phyloP scores from a whole-genome alignment of 2,329 filamentous ascomycete genomes.

The Plectosphaerella cucumerina region DNA sequence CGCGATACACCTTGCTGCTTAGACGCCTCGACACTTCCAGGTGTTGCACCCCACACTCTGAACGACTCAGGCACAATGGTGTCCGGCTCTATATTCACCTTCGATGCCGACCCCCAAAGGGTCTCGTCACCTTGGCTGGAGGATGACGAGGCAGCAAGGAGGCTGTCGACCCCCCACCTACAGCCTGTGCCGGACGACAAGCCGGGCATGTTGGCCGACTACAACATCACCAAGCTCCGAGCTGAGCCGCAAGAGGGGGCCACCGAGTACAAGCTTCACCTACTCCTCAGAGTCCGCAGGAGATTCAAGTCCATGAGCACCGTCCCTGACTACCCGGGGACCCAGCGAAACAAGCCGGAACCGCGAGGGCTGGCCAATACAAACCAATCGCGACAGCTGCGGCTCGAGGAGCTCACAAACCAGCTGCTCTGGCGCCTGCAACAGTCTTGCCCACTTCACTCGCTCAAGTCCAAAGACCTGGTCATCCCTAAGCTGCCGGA shows the following conservation, averaged over 20 bases:
- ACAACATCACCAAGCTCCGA: slow-evolving; percentile 70
- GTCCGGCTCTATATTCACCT: slow-evolving; percentile 95
- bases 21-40: too few relatives aligned
- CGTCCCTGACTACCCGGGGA: slow-evolving; percentile 21
- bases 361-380: slow-evolving; percentile 21
- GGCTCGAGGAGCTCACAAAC: slow-evolving; percentile 87
- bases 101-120: slow-evolving; percentile 79
- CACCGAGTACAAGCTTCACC: slow-evolving; percentile 93
- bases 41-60: too few relatives aligned
- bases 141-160: slow-evolving; percentile 40
- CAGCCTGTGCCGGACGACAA: slow-evolving; percentile 15
- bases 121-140: slow-evolving; percentile 88
- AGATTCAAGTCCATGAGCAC: slow-evolving; percentile 72
- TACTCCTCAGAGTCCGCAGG: slow-evolving; percentile 75
- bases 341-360: neutral
- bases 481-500: slow-evolving; percentile 74
- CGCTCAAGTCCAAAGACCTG: slow-evolving; percentile 70
- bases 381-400: slow-evolving; percentile 71
- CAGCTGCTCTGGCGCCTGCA: slow-evolving; percentile 93
- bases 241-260: slow-evolving; percentile 92
- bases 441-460: slow-evolving; percentile 89
- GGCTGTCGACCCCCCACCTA: slow-evolving; percentile 21
- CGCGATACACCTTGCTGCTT: neutral
- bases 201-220: slow-evolving; percentile 50
- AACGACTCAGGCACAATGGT: slow-evolving; percentile 55